A percentile compares a stretch with the other conserved stretches of the same genome.
Evolutionary conservation across 2,329 filamentous ascomycete genomes (phyloP).

Genomic region (Calonectria pseudoreteaudii): DNA sequence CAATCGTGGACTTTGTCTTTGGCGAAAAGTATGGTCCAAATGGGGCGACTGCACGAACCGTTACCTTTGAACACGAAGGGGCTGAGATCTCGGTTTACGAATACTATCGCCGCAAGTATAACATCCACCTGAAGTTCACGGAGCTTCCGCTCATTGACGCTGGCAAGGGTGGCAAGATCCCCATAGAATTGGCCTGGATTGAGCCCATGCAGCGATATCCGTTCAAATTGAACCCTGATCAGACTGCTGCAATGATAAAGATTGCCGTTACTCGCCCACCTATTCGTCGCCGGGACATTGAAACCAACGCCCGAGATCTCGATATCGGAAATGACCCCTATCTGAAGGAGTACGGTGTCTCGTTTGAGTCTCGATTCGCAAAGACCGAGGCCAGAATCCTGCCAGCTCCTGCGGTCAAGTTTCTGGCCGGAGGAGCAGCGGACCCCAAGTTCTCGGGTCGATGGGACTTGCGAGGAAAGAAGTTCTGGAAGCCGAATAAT

Average conservation of each 20-base stretch:
- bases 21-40: slow-evolving; percentile 54
- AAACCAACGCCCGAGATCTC: slow-evolving; percentile 67
- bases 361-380: slow-evolving; percentile 74
- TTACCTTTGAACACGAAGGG: slow-evolving; percentile 66
- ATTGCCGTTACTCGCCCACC: slow-evolving; percentile 85
- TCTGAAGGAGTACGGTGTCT: slow-evolving; percentile 78
- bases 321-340: slow-evolving; percentile 76
- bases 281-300: slow-evolving; percentile 75
- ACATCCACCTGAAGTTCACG: slow-evolving; percentile 58
- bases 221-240: slow-evolving; percentile 69
- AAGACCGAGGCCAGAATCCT: slow-evolving; percentile 78
- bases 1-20: slow-evolving; percentile 64
- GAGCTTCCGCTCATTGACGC: slow-evolving; percentile 70
- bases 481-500: slow-evolving; percentile 75
- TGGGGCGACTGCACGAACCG: slow-evolving; percentile 62
- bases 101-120: slow-evolving; percentile 69
- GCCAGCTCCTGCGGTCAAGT: slow-evolving; percentile 77
- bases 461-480: slow-evolving; percentile 88
- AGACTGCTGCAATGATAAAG: slow-evolving; percentile 92
- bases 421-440: slow-evolving; percentile 62
- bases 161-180: slow-evolving; percentile 65
- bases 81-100: slow-evolving; percentile 61
- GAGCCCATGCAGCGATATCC: slow-evolving; percentile 69
- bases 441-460: slow-evolving; percentile 77
- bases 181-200: slow-evolving; percentile 70